These are phyloP conservation scores for Trifolium subterraneum DNA, from an alignment of 306 rosid genomes.

Conservation along the genomic window DNA sequence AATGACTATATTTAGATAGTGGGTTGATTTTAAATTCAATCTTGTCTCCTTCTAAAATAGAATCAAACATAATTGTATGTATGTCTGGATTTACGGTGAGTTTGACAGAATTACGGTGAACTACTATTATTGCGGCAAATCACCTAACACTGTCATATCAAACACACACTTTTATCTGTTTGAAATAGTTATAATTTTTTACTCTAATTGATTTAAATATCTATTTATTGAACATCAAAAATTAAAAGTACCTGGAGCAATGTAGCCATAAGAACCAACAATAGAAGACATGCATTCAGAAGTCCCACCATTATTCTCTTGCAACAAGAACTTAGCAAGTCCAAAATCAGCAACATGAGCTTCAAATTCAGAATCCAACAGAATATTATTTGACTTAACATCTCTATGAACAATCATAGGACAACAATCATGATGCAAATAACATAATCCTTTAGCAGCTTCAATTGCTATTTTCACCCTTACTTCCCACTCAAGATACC, in stretches of 20 bases:
- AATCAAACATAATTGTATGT: no score
- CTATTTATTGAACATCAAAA: background rate
- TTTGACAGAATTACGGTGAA: no score
- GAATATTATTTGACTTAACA: constrained; percentile 88
- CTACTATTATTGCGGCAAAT: no score
- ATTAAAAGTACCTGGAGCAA: constrained; percentile 82
- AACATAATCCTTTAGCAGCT: constrained; percentile 91
- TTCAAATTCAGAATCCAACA: constrained; percentile 76
- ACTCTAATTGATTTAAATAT: no score
- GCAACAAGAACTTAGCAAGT: constrained; percentile 89
- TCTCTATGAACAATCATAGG: constrained; percentile 85
- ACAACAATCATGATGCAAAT: constrained; percentile 93
- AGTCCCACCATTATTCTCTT: constrained; percentile 59
- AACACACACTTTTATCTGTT: no score
- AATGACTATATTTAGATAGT: no score
- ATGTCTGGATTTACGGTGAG: no score
- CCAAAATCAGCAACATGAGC: constrained; percentile 99
- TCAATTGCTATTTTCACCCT: constrained; percentile 81
- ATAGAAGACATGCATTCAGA: constrained; percentile 97
- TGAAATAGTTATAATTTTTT: background rate
- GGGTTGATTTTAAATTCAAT: no score
- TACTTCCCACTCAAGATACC: constrained; percentile 75
- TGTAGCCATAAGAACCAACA: constrained; percentile 95
- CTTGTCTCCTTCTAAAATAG: no score
- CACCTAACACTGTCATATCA: no score